phyloP scores from a whole-genome alignment of 768 basidiomycete genomes.

The Mycena indigotica region DNA sequence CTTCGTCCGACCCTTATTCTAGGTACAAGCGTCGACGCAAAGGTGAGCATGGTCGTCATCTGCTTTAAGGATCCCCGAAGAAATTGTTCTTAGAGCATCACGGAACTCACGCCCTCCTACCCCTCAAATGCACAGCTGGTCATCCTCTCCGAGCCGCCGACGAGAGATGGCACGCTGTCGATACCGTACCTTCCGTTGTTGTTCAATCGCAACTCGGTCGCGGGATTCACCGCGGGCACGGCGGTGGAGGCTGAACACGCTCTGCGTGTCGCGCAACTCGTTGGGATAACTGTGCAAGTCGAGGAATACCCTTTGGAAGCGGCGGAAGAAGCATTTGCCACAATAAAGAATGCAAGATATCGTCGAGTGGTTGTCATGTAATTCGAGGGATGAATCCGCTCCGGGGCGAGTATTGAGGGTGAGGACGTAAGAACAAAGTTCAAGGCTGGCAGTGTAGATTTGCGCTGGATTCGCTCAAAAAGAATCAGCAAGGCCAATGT shows the following conservation, averaged over 20 bases:
- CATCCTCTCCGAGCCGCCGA: background rate
- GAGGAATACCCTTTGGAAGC: slow-evolving; percentile 14
- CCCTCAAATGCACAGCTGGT: slow-evolving; percentile 16
- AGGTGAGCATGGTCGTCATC: background rate
- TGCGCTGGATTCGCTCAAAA: too few species aligned
- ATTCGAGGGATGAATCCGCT: too few species aligned
- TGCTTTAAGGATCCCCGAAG: background rate
- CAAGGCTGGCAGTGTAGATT: too few species aligned
- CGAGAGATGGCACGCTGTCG: background rate
- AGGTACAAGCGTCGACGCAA: slow-evolving; percentile 32
- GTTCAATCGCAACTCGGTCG: slow-evolving; percentile 25
- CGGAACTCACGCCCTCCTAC: slow-evolving; percentile 17
- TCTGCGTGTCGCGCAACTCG: slow-evolving; percentile 10
- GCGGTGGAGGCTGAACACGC: slow-evolving; percentile 15
- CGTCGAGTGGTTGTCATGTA: slow-evolving; percentile 9
- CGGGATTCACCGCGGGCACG: slow-evolving; percentile 25
- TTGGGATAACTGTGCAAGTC: slow-evolving; percentile 10
- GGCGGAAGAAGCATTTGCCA: slow-evolving; percentile 16
- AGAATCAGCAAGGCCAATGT: too few species aligned
- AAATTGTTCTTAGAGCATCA: slow-evolving; percentile 4
- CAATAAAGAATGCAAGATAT: slow-evolving; percentile 6
- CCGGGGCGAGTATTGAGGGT: too few species aligned
- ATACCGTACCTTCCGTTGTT: slow-evolving; percentile 16
- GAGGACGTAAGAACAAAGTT: too few species aligned
- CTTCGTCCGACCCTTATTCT: slow-evolving; percentile 43